These are phyloP conservation scores for Xanthoparmelia taractica DNA, from an alignment of 495 filamentous ascomycete genomes.

Conservation along the genomic window DNA sequence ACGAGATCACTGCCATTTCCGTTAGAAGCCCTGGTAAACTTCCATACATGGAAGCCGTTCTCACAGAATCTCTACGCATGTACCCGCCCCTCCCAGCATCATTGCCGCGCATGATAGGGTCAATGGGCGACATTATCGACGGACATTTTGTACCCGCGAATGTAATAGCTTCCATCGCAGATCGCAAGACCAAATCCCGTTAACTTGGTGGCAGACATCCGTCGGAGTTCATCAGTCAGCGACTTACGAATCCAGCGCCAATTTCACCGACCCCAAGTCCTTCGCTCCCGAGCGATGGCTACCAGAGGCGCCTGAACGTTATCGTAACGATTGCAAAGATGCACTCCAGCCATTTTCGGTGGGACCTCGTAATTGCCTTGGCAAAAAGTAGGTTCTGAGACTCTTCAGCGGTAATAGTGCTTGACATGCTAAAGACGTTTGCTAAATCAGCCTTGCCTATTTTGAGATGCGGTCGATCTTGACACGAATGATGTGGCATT, in stretches of 20 bases:
- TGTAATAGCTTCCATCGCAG: conserved; percentile 2
- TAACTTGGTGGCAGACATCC: not conserved
- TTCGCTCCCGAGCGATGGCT: conserved; percentile 44
- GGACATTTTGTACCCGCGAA: not conserved
- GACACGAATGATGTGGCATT: conserved; percentile 25
- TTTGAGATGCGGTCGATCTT: conserved; percentile 28
- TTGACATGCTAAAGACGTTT: not conserved
- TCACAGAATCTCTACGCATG: conserved; percentile 40
- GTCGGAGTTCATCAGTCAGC: conserved; percentile 1
- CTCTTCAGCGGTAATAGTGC: not conserved
- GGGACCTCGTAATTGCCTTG: conserved; percentile 39
- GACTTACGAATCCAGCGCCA: conserved; percentile 11
- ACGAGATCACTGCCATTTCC: conserved; percentile 41
- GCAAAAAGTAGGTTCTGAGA: conserved; percentile 31
- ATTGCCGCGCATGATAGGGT: conserved; percentile 13
- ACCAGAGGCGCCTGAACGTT: conserved; percentile 24
- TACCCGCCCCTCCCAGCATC: conserved; percentile 32
- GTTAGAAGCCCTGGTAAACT: conserved; percentile 36
- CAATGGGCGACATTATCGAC: not conserved
- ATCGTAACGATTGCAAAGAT: conserved; percentile 31
- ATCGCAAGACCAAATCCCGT: no score
- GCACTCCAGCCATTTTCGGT: conserved; percentile 38
- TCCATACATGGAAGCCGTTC: conserved; percentile 34
- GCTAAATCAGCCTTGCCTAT: conserved; percentile 40
- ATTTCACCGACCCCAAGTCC: conserved; percentile 32